Conservation (phyloP, 768 basidiomycete genomes). For the Kockovaella imperatae region DNA sequence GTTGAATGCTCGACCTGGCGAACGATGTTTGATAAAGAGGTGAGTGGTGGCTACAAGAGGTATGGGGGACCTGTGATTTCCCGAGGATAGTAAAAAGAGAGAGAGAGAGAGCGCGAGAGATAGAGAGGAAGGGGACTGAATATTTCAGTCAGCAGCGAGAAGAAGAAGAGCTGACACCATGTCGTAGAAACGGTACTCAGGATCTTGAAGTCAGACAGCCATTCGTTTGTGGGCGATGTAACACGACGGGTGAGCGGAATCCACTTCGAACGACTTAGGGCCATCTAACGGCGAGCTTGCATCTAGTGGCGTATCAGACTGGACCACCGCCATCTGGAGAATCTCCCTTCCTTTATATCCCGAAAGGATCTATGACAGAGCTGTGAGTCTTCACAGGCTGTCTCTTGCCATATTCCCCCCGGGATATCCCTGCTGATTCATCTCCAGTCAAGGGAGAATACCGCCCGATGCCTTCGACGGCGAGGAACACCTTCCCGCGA, state of each 20-base stretch:
- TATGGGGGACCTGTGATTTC: background rate
- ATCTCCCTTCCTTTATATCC: slow-evolving; percentile 69
- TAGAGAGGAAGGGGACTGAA: background rate
- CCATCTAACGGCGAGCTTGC: too few species aligned
- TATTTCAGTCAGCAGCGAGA: background rate
- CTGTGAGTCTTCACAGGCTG: slow-evolving; percentile 38
- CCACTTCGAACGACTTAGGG: slow-evolving; percentile 2
- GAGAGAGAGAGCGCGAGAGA: slow-evolving; percentile 1
- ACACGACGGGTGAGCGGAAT: slow-evolving; percentile 33
- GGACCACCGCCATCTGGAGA: slow-evolving; percentile 67
- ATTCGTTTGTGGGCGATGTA: slow-evolving; percentile 38
- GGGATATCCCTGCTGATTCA: background rate
- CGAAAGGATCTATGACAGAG: slow-evolving; percentile 75
- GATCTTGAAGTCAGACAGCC: slow-evolving; percentile 39
- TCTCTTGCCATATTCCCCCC: background rate
- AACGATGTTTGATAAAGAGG: slow-evolving; percentile 73
- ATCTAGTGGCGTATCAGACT: slow-evolving; percentile 64
- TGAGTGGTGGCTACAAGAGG: slow-evolving; percentile 42
- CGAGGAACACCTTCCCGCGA: slow-evolving; percentile 20
- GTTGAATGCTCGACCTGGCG: slow-evolving; percentile 63
- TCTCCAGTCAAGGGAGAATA: slow-evolving; percentile 64
- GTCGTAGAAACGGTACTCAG: slow-evolving; percentile 19
- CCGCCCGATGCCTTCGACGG: slow-evolving; percentile 72
- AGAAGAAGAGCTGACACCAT: background rate
- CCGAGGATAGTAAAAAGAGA: background rate